Percentiles rank a stretch among this genome's conserved stretches.
Evolutionary conservation across 305 asterid species (phyloP).

Genomic region (Plantago lanceolata): DNA sequence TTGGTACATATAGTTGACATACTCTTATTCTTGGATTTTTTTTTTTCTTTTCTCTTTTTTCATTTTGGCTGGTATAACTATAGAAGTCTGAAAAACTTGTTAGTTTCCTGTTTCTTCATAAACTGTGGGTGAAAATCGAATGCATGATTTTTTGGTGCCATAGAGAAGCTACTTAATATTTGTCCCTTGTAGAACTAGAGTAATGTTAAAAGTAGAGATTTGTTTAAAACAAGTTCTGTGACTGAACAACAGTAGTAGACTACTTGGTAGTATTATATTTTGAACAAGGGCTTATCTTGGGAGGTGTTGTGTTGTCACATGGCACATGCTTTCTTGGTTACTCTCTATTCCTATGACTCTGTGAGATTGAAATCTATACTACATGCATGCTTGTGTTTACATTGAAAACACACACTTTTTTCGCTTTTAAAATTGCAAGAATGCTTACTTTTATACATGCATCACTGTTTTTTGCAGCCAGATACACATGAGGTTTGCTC

Average conservation of each 20-base stretch:
- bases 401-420: neutral
- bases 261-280: neutral
- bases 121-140: neutral
- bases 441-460: neutral
- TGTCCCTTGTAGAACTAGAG: neutral
- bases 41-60: neutral
- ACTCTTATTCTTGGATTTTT: too few relatives aligned
- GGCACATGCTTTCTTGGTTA: conserved; percentile 22
- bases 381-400: neutral
- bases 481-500: neutral
- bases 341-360: neutral
- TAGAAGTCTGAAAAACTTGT: neutral
- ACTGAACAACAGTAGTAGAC: too few relatives aligned
- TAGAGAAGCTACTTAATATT: neutral
- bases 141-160: neutral
- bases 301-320: conserved; percentile 27
- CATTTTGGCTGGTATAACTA: neutral
- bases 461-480: neutral
- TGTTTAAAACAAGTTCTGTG: neutral
- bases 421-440: neutral
- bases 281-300: conserved; percentile 21
- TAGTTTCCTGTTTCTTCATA: conserved; percentile 1
- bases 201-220: neutral
- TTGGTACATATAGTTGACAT: neutral
- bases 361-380: neutral